phyloP scores from a whole-genome alignment of 108 stramenopile genomes.

The Stephanodiscus triporus region DNA sequence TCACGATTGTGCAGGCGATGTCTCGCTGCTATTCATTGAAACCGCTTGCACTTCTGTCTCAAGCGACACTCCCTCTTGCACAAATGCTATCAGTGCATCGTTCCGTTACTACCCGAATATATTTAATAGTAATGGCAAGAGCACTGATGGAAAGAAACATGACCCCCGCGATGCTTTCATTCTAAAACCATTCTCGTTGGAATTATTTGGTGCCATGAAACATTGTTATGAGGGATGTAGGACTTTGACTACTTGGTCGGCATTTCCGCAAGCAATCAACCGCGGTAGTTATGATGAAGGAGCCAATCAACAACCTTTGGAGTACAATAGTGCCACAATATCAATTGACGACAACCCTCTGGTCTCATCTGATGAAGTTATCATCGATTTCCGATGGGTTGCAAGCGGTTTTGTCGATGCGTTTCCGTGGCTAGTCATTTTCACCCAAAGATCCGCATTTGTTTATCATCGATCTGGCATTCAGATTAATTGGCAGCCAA shows the following conservation, averaged over 20 bases:
- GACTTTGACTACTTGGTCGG: conserved; percentile 39
- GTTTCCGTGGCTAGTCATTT: conserved; percentile 67
- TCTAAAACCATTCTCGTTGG: conserved; percentile 44
- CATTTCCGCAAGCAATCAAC: conserved; percentile 27
- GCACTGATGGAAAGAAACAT: conserved; percentile 8
- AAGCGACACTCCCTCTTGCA: background rate
- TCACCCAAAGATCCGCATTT: conserved; percentile 53
- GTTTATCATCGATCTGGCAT: conserved; percentile 57
- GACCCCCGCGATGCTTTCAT: conserved; percentile 30
- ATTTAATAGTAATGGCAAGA: conserved; percentile 32
- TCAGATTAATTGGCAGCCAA: conserved; percentile 54
- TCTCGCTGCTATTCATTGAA: conserved; percentile 54
- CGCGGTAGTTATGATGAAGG: background rate
- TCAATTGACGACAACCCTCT: conserved; percentile 18
- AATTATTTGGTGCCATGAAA: conserved; percentile 43
- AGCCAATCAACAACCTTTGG: conserved; percentile 10
- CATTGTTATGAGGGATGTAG: conserved; percentile 13
- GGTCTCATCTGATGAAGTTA: conserved; percentile 27
- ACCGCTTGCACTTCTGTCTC: conserved; percentile 3
- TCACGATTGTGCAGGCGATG: conserved; percentile 49
- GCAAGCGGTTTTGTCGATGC: conserved; percentile 67
- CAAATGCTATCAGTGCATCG: conserved; percentile 22
- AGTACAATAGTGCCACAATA: conserved; percentile 29
- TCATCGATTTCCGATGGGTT: conserved; percentile 74
- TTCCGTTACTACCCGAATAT: conserved; percentile 45